These are phyloP conservation scores for Sicyos edulis DNA, from an alignment of 306 rosid genomes.

Conservation along the genomic window DNA sequence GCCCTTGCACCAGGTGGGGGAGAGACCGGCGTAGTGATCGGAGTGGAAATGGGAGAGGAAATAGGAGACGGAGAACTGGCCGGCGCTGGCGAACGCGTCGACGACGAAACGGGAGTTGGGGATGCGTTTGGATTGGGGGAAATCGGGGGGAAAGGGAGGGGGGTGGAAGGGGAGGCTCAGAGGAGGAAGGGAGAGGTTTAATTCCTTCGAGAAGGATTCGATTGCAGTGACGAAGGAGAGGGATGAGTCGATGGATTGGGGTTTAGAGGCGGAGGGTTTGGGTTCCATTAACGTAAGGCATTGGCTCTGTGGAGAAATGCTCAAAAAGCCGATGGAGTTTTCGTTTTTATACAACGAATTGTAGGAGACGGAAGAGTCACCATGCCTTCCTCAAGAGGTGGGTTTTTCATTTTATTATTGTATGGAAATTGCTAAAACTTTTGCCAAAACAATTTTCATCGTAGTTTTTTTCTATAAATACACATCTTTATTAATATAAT, in stretches of 20 bases:
- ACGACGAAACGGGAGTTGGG: constrained; percentile 73
- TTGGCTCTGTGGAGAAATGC: too few species aligned
- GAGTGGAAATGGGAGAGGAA: constrained; percentile 95
- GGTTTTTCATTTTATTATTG: too few species aligned
- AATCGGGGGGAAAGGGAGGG: constrained; percentile 36
- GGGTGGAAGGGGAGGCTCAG: constrained; percentile 24
- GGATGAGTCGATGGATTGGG: constrained; percentile 46
- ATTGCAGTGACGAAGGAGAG: constrained; percentile 45
- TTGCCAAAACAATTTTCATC: too few species aligned
- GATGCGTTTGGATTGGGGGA: constrained; percentile 66
- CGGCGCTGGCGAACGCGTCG: constrained; percentile 71
- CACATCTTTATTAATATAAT: too few species aligned
- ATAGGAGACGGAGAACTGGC: constrained; percentile 52
- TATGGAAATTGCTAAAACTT: too few species aligned
- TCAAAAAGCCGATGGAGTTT: too few species aligned
- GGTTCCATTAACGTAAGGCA: constrained; percentile 30
- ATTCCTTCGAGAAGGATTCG: constrained; percentile 28
- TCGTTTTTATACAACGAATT: too few species aligned
- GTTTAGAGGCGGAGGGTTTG: constrained; percentile 15
- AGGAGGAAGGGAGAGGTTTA: constrained; percentile 20
- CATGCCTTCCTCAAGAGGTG: too few species aligned
- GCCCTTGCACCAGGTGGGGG: constrained; percentile 63
- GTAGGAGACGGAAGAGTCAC: too few species aligned
- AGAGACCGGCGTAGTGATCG: constrained; percentile 78
- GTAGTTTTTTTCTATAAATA: too few species aligned